Conservation (phyloP, 352 stramenopile species). For the Aphanomyces invadans region DNA sequence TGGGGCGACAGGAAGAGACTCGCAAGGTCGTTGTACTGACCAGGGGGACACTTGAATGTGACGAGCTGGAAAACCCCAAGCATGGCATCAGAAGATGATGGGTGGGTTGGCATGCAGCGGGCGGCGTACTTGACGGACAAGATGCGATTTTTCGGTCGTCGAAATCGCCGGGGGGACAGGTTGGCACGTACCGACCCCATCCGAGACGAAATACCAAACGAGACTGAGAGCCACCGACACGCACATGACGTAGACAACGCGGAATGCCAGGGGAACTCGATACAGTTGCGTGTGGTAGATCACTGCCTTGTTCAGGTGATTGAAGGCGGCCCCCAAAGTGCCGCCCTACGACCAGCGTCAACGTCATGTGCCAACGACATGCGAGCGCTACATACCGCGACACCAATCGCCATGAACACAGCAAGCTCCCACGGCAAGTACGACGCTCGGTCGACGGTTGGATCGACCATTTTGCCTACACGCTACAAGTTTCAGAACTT, state of each 20-base stretch:
- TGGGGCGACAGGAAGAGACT: constrained; percentile 82
- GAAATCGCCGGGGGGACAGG: background rate
- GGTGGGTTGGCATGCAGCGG: background rate
- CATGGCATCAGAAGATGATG: background rate
- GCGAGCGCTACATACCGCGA: constrained; percentile 1
- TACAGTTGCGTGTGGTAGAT: background rate
- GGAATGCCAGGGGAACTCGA: background rate
- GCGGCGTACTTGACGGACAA: background rate
- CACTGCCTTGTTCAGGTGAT: background rate
- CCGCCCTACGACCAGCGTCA: background rate
- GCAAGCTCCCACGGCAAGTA: constrained; percentile 20
- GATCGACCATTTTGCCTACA: constrained; percentile 8
- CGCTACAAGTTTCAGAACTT: too few species aligned
- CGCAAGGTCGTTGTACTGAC: constrained; percentile 87
- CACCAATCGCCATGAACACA: constrained; percentile 18
- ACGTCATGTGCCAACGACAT: too few species aligned
- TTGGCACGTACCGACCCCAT: constrained; percentile 5
- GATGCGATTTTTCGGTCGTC: constrained; percentile 5
- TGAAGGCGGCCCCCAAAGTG: constrained; percentile 6
- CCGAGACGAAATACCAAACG: constrained; percentile 6
- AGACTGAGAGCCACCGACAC: background rate
- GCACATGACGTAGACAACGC: constrained; percentile 10
- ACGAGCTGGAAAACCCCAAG: constrained; percentile 35
- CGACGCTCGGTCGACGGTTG: constrained; percentile 13
- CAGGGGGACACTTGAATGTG: constrained; percentile 58